phyloP scores from a whole-genome alignment of 257 asterid species.

The Fraxinus anomala region DNA sequence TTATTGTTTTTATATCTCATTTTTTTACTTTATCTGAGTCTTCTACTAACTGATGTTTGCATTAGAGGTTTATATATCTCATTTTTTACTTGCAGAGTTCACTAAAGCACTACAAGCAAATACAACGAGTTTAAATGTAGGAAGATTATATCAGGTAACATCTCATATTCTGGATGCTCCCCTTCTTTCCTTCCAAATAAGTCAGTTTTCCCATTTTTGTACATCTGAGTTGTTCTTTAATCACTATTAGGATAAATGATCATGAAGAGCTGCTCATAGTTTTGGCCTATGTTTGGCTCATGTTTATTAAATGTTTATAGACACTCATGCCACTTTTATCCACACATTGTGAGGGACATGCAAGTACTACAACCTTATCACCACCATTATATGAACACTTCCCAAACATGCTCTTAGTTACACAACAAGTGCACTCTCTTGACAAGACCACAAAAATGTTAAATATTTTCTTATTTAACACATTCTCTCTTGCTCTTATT shows the following conservation, averaged over 20 bases:
- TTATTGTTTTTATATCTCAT: too few species aligned
- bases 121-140: conserved; percentile 50
- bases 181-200: conserved; percentile 73
- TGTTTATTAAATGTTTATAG: too few species aligned
- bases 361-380: too few species aligned
- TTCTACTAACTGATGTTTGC: background rate
- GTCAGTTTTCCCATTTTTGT: background rate
- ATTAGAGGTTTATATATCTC: conserved; percentile 34
- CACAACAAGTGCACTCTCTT: background rate
- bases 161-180: conserved; percentile 62
- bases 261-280: background rate
- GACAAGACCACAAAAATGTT: conserved; percentile 5
- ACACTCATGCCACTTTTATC: too few species aligned
- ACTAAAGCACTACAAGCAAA: conserved; percentile 43
- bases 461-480: background rate
- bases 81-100: conserved; percentile 46
- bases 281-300: too few species aligned
- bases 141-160: conserved; percentile 79
- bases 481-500: background rate
- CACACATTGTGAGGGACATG: too few species aligned
- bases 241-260: background rate
- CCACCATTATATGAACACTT: too few species aligned
- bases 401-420: background rate
- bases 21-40: background rate
- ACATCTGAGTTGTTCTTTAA: background rate